A percentile compares a stretch with the other conserved stretches of the same genome.
Evolutionary conservation across 2,329 filamentous ascomycete species (phyloP).

Genomic region (Colletotrichum siamense): DNA sequence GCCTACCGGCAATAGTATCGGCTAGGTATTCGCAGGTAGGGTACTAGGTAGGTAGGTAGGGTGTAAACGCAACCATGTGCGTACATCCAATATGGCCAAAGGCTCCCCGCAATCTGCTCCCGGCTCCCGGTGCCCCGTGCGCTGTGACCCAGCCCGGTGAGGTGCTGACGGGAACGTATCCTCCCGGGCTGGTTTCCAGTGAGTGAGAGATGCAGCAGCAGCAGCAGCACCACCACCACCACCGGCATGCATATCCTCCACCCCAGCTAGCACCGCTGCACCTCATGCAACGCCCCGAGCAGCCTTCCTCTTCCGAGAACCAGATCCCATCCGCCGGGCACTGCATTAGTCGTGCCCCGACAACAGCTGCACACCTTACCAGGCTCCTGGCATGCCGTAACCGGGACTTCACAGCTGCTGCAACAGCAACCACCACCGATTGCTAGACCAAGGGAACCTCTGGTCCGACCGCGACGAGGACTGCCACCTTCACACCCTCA

Average conservation of each 20-base stretch:
- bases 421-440: not conserved
- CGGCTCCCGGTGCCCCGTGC: conserved; percentile 4
- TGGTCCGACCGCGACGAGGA: not conserved
- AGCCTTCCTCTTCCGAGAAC: not conserved
- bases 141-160: not conserved
- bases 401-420: not conserved
- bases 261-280: not conserved
- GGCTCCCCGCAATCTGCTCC: conserved; percentile 1
- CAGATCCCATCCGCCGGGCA: not conserved
- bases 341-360: not conserved
- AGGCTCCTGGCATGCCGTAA: conserved; percentile 6
- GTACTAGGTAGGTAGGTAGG: not conserved
- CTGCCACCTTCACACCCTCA: not conserved
- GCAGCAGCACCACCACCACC: not conserved
- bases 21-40: not conserved
- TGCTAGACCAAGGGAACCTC: not conserved
- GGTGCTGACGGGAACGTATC: not conserved
- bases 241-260: not conserved
- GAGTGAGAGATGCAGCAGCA: not conserved
- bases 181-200: not conserved
- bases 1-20: not conserved
- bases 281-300: not conserved
- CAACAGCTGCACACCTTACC: not conserved
- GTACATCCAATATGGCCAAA: not conserved
- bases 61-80: not conserved